phyloP scores from a whole-genome alignment of 148 eudicot genomes.

The Persicaria tinctoria region DNA sequence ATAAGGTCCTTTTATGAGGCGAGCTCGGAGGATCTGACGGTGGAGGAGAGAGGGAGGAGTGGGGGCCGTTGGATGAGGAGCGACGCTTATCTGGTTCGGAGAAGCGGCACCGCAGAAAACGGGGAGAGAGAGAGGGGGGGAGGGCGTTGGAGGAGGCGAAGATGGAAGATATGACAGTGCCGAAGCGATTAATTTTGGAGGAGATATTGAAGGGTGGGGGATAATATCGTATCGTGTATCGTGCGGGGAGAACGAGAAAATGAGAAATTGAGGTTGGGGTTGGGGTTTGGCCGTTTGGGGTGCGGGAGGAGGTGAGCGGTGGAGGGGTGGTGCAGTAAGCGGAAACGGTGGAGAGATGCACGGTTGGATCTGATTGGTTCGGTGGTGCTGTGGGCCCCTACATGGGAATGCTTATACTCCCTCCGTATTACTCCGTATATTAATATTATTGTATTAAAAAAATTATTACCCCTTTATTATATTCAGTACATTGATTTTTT shows the following conservation, averaged over 20 bases:
- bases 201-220: background rate
- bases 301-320: background rate
- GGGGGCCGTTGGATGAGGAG: constrained; percentile 12
- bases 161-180: constrained; percentile 8
- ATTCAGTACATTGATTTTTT: too few species aligned
- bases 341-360: constrained; percentile 10
- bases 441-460: too few species aligned
- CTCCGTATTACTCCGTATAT: too few species aligned
- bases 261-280: too few species aligned
- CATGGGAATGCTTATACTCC: background rate
- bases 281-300: background rate
- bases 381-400: constrained; percentile 6
- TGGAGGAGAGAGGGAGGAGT: background rate
- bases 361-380: constrained; percentile 11
- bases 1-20: constrained; percentile 25
- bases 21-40: constrained; percentile 5
- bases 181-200: constrained; percentile 1
- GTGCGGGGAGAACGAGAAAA: background rate
- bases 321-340: background rate
- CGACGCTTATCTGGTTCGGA: constrained; percentile 10
- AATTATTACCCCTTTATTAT: too few species aligned
- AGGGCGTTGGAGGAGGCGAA: background rate
- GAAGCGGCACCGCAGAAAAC: constrained; percentile 17
- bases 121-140: constrained; percentile 6
- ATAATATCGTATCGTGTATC: background rate